Evolutionary conservation across 148 eudicot genomes (phyloP), one percentile per base, ranked within the genome.

Genomic region (Nepenthes mirabilis): DNA sequence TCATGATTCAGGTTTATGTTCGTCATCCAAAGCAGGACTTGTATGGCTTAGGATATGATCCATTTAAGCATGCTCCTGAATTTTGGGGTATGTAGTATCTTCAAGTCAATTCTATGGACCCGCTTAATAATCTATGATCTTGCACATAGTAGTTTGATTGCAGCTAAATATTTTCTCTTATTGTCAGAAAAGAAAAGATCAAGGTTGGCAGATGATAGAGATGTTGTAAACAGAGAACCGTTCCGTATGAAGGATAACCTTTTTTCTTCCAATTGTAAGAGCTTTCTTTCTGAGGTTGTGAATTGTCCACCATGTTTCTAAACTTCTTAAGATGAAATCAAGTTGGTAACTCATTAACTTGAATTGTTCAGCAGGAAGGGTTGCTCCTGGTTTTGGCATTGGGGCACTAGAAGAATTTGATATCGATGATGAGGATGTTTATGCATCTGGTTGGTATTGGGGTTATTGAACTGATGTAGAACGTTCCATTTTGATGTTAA

Each of bases 11-110:
- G 97, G 86, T 80, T 58, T 83, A 76, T 77, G 88, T 85, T 14
- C 77, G 79, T 62, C 72, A 85, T 45, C 97, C 94, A 48, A 91
- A 91, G 83, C 86, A 85, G 71, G 97, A 91, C 65, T 60, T 85
- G 84, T 72, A 87, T 80, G 97, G 95, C 51, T 67, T 91, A 70
- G 97, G 97, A 55, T 91, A 74, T 79, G 97, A 91, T 85, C 97
- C 96, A 6, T 91, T 74, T 71, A 85, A 78, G 75, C 74, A 83
- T 74, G 97, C 96, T 66, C 96, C 96, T 37, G 97, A 91, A 75
- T 91, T 91, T 60, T 75, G 97, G 70, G 97, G 97, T 91, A 75
- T 75, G 68, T 70, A 52, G 32, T 50, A 62, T 48, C 54, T 37
- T 35, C 8, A 40, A 40, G 45, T 8, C 8, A 8, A 40, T 40